phyloP scores from a whole-genome alignment of 2,329 filamentous ascomycete species.

The Daldinia eschscholtzii region DNA sequence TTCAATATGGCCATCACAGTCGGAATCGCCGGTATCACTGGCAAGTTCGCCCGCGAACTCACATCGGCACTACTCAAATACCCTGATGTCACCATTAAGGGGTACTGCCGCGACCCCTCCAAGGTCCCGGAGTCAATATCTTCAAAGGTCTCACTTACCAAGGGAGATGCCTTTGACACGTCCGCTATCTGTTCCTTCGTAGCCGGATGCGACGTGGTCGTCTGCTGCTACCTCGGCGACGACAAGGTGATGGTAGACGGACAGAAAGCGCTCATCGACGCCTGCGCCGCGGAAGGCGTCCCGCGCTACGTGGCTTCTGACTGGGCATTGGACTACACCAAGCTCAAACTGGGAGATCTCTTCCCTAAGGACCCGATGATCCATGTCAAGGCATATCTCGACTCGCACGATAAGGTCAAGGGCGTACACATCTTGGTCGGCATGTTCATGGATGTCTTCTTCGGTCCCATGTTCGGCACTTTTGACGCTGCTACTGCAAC shows the following conservation, averaged over 20 bases:
- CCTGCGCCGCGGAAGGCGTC: slow-evolving; percentile 53
- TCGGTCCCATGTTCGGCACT: slow-evolving; percentile 45
- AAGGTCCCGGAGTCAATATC: slow-evolving; percentile 28
- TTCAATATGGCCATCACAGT: slow-evolving; percentile 38
- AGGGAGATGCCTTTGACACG: slow-evolving; percentile 34
- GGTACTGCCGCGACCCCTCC: slow-evolving; percentile 34
- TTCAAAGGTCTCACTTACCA: slow-evolving; percentile 19
- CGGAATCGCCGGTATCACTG: slow-evolving; percentile 42
- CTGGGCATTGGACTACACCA: slow-evolving; percentile 57
- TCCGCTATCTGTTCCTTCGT: slow-evolving; percentile 48
- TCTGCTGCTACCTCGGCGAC: slow-evolving; percentile 58
- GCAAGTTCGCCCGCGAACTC: slow-evolving; percentile 40
- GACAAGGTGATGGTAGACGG: slow-evolving; percentile 56
- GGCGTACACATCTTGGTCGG: slow-evolving; percentile 59
- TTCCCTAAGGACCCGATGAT: slow-evolving; percentile 58
- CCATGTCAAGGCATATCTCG: slow-evolving; percentile 55
- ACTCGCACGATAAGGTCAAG: slow-evolving; percentile 53
- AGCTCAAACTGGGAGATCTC: slow-evolving; percentile 54
- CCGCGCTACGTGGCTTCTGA: slow-evolving; percentile 58
- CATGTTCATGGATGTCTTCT: slow-evolving; percentile 54
- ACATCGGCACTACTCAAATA: slow-evolving; percentile 28
- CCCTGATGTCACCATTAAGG: slow-evolving; percentile 28
- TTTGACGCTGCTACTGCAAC: slow-evolving; percentile 45
- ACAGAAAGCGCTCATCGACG: slow-evolving; percentile 58
- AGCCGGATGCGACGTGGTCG: slow-evolving; percentile 52